Percentiles rank a stretch among this genome's conserved stretches.
Conservation (phyloP, 345 rosid genomes). For the Citrus glauca region DNA sequence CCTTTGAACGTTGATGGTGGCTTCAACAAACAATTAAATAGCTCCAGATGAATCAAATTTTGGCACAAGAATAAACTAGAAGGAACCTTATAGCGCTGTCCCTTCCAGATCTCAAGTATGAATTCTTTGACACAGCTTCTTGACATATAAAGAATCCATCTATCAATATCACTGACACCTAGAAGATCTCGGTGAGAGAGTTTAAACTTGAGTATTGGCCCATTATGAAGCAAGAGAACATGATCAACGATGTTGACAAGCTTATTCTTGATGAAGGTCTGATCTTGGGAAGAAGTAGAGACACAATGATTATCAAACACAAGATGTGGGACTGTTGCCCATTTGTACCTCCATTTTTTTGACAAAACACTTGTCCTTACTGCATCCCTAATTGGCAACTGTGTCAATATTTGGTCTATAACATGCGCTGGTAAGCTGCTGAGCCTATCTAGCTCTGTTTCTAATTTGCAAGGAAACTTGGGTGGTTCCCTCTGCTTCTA, state of each 20-base stretch:
- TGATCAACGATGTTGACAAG: conserved; percentile 54
- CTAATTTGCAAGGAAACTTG: conserved; percentile 34
- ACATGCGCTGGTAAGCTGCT: conserved; percentile 57
- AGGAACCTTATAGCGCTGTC: conserved; percentile 58
- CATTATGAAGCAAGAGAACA: conserved; percentile 61
- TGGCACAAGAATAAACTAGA: conserved; percentile 49
- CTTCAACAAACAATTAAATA: conserved; percentile 61
- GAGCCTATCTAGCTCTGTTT: conserved; percentile 44
- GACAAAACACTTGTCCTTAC: conserved; percentile 63
- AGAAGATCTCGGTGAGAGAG: conserved; percentile 69
- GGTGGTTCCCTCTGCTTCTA: conserved; percentile 58
- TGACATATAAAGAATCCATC: conserved; percentile 71
- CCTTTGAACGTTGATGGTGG: conserved; percentile 55
- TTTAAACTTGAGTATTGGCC: conserved; percentile 56
- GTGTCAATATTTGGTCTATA: conserved; percentile 49
- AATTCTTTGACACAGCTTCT: conserved; percentile 55
- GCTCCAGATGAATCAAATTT: conserved; percentile 54
- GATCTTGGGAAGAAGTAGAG: conserved; percentile 44
- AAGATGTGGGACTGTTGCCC: conserved; percentile 55
- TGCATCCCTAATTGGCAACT: conserved; percentile 56
- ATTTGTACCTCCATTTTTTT: conserved; percentile 57
- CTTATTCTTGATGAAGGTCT: conserved; percentile 36
- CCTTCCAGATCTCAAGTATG: conserved; percentile 73
- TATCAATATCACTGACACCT: conserved; percentile 57
- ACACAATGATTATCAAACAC: conserved; percentile 55